A percentile compares a stretch with the other conserved stretches of the same genome.
These are phyloP conservation scores for Auricularia auricula-judae DNA, from an alignment of 768 basidiomycete species.

Conservation along the genomic window DNA sequence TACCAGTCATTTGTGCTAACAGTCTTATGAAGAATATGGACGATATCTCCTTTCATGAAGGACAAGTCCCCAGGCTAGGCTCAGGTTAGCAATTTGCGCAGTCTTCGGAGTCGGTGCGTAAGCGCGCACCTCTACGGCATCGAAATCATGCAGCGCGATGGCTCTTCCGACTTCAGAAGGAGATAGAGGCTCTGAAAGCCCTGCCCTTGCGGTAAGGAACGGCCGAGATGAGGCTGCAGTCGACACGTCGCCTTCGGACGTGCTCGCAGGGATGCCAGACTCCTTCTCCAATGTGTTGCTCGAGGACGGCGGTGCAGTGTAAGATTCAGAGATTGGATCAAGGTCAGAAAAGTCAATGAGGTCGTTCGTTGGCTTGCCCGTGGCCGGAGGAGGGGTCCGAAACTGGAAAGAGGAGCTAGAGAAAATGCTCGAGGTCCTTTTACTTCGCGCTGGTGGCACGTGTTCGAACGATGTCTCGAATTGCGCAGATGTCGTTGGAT, in stretches of 20 bases:
- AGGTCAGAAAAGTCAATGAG: slow-evolving; percentile 15
- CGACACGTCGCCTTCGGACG: not conserved
- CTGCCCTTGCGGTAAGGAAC: slow-evolving; percentile 38
- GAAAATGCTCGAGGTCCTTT: not conserved
- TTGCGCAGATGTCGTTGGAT: not conserved
- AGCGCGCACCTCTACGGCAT: slow-evolving; percentile 52
- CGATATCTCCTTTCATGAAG: slow-evolving; percentile 66
- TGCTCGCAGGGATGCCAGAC: slow-evolving; percentile 1
- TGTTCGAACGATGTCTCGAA: slow-evolving; percentile 4
- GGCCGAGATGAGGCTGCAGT: slow-evolving; percentile 12
- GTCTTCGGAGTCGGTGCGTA: not conserved
- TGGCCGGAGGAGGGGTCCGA: not conserved
- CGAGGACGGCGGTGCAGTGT: slow-evolving; percentile 14
- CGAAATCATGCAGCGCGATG: slow-evolving; percentile 64
- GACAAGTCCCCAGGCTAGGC: slow-evolving; percentile 59
- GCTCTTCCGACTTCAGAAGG: slow-evolving; percentile 54
- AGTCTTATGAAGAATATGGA: slow-evolving; percentile 57
- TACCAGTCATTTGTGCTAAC: slow-evolving; percentile 68
- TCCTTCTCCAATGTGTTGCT: slow-evolving; percentile 19
- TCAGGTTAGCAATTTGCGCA: slow-evolving; percentile 4
- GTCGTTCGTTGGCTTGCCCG: not conserved
- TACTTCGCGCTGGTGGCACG: not conserved
- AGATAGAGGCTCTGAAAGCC: slow-evolving; percentile 35
- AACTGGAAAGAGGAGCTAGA: not conserved
- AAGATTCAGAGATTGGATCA: slow-evolving; percentile 20